A percentile compares a stretch with the other conserved stretches of the same genome.
phyloP scores from a whole-genome alignment of 2,329 filamentous ascomycete species.

The Hypoxylon sp. region DNA sequence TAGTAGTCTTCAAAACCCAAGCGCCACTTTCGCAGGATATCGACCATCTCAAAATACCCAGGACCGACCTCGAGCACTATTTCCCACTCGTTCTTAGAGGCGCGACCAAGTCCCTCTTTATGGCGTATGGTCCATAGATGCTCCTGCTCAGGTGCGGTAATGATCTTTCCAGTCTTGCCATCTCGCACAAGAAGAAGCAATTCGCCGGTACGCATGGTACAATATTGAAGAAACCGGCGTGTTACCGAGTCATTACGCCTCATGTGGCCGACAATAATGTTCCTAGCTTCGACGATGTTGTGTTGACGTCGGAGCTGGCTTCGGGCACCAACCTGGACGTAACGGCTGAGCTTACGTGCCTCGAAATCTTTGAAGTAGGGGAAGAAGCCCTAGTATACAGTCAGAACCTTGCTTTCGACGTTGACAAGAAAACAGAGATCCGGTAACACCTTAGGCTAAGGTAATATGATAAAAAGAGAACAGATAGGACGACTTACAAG shows the following conservation, averaged over 20 bases:
- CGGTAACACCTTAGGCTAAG: neutral
- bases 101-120: slow-evolving; percentile 47
- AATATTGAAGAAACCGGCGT: slow-evolving; percentile 54
- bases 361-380: slow-evolving; percentile 50
- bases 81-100: slow-evolving; percentile 50
- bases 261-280: slow-evolving; percentile 55
- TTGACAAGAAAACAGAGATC: neutral
- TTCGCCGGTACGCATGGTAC: slow-evolving; percentile 51
- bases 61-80: slow-evolving; percentile 45
- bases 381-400: slow-evolving; percentile 47
- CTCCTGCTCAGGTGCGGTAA: slow-evolving; percentile 47
- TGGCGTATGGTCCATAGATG: slow-evolving; percentile 51
- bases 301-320: slow-evolving; percentile 47
- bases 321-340: slow-evolving; percentile 47
- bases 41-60: slow-evolving; percentile 48
- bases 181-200: slow-evolving; percentile 52
- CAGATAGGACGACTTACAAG: slow-evolving; percentile 51
- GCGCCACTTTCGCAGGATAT: slow-evolving; percentile 47
- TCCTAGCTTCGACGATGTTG: slow-evolving; percentile 50
- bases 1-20: slow-evolving; percentile 53
- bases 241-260: slow-evolving; percentile 54
- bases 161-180: slow-evolving; percentile 52
- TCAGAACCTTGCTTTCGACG: slow-evolving; percentile 23
- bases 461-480: neutral
- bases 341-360: slow-evolving; percentile 44